Evolutionary conservation across 352 stramenopile species (phyloP), one percentile per base, ranked within the genome.

Genomic region (Phytophthora pinifolia): DNA sequence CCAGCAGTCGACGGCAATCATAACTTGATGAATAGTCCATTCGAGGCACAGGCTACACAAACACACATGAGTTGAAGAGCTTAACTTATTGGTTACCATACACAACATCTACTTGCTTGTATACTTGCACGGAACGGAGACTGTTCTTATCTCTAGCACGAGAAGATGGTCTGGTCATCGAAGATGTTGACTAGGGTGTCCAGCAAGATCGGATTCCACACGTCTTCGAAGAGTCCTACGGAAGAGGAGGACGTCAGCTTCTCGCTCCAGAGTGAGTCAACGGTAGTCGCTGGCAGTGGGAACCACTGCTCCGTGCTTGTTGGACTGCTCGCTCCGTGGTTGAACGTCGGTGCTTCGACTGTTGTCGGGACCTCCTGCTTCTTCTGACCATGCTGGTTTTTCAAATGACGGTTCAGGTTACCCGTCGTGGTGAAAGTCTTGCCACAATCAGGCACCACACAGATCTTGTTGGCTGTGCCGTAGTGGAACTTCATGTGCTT

Each of bases 351-450:
- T 13, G 33, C 14, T 29, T 22, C 25, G 17, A 18, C 33, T 32
- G 50, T 22, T 9, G 33, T 45, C 29, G 42, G 12, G 6, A 5
- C 22, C 30, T 56, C 22, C 17, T 57, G 25, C 32, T 58, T 48
- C 41, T 53, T 42, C 42, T 62, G 49, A 9, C 56, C 36, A 30
- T 61, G 53, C 43, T 61, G 37, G 17, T 53, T 54, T 44, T 60
- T 60, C 9, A 60, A 39, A 37, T 79, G 70, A 9, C 70, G 67
- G 30, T 74, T 74, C 4, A 79, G 64, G 54, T 79, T 79, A 32
- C 70, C 70, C 7, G 62, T 70, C 17, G 70, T 79, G 51, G 59
- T 79, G 47, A 79, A 79, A n/a, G 70, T 76, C 56, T 79, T 79
- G 47, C 67, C 70, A 29, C 70, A 79, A 4, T 42, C 51, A 13